A percentile compares a stretch with the other conserved stretches of the same genome.
phyloP scores from a whole-genome alignment of 2,329 filamentous ascomycete genomes.

The Chaetomiaceae sp. region DNA sequence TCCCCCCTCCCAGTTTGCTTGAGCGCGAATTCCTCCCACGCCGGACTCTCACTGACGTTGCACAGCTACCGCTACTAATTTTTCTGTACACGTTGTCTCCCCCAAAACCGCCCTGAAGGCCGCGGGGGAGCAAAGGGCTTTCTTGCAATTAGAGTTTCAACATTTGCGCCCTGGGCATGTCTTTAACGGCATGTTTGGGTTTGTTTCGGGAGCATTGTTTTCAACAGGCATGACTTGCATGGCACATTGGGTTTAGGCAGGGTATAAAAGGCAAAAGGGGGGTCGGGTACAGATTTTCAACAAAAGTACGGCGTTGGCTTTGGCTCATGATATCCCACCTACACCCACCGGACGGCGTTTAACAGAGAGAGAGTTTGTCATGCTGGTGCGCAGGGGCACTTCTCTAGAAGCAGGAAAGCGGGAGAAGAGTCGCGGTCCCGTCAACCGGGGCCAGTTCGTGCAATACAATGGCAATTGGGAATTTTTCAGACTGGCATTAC shows the following conservation, averaged over 20 bases:
- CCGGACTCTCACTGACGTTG: slow-evolving; percentile 27
- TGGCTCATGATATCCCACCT: slow-evolving; percentile 32
- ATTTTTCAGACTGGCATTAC: neutral
- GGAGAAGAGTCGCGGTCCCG: slow-evolving; percentile 32
- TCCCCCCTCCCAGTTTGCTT: neutral
- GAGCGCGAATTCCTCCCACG: too few relatives aligned
- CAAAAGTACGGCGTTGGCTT: slow-evolving; percentile 36
- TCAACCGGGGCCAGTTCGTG: slow-evolving; percentile 38
- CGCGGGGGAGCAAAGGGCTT: neutral
- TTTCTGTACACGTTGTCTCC: slow-evolving; percentile 29
- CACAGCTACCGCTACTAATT: slow-evolving; percentile 63
- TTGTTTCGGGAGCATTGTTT: slow-evolving; percentile 23
- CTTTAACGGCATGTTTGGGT: slow-evolving; percentile 19
- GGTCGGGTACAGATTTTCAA: slow-evolving; percentile 34
- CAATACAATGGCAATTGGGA: neutral
- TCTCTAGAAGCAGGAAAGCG: slow-evolving; percentile 35
- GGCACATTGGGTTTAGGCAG: slow-evolving; percentile 27
- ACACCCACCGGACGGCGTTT: slow-evolving; percentile 30
- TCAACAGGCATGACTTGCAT: slow-evolving; percentile 31
- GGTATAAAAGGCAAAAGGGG: slow-evolving; percentile 27
- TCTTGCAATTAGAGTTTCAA: slow-evolving; percentile 23
- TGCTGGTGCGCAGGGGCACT: slow-evolving; percentile 25
- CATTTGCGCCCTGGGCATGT: slow-evolving; percentile 21
- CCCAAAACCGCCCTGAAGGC: neutral
- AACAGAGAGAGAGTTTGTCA: slow-evolving; percentile 30